Conservation (phyloP, 2,329 filamentous ascomycete genomes). For the Aureobasidium mangrovei region DNA sequence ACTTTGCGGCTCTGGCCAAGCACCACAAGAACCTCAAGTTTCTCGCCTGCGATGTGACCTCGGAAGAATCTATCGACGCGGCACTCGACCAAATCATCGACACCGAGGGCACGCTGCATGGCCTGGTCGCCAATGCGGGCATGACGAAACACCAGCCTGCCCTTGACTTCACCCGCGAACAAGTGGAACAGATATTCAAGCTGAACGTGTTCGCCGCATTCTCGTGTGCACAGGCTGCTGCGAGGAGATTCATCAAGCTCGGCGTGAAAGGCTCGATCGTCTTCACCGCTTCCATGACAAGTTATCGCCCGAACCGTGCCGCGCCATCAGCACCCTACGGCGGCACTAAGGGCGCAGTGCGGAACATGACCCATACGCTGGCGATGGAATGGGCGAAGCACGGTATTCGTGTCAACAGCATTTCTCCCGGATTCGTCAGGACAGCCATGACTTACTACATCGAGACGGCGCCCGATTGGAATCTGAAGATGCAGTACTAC, state of each 20-base stretch:
- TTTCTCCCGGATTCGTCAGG: constrained; percentile 27
- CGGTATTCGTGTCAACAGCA: constrained; percentile 28
- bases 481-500: constrained; percentile 46
- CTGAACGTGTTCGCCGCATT: constrained; percentile 32
- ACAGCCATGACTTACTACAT: constrained; percentile 43
- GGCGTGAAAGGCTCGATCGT: constrained; percentile 36
- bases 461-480: constrained; percentile 42
- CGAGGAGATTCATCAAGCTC: constrained; percentile 15
- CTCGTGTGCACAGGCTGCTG: constrained; percentile 32
- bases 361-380: constrained; percentile 35
- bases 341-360: constrained; percentile 35
- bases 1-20: constrained; percentile 23
- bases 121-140: constrained; percentile 24
- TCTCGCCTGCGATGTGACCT: constrained; percentile 25
- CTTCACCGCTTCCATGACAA: constrained; percentile 41
- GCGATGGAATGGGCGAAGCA: constrained; percentile 28
- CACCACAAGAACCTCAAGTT: constrained; percentile 23
- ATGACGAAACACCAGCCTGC: constrained; percentile 27
- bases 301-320: constrained; percentile 28
- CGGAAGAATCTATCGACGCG: constrained; percentile 21
- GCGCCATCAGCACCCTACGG: constrained; percentile 31
- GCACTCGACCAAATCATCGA: constrained; percentile 23
- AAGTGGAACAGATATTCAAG: constrained; percentile 24
- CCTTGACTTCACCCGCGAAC: constrained; percentile 23
- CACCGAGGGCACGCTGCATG: constrained; percentile 21